Evolutionary conservation across 2,329 filamentous ascomycete genomes (phyloP), one percentile per base, ranked within the genome.

Genomic region (Graphilbum sp.): DNA sequence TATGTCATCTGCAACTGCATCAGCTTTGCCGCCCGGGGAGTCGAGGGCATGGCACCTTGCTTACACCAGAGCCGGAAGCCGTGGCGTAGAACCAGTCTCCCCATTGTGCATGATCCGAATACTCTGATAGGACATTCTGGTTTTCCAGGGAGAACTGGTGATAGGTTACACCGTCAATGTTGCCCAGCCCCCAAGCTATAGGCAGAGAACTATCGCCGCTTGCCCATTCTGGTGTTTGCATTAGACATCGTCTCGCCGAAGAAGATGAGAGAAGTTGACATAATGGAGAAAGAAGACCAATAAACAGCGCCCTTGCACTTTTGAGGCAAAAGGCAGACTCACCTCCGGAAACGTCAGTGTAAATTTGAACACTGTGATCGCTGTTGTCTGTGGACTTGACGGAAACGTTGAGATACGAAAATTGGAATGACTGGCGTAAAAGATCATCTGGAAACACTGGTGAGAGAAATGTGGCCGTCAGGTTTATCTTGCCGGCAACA

Each of bases 1-100:
- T 77, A 80, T n/a, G 69, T 73, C 18, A 75, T 66, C 58, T 76
- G 59, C 50, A 21, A 10, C 5, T n/a, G 41, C 24, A 47, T 21
- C 40, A 51, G 30, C 17, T 7, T 32, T 5, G 15, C 30, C 10
- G n/a, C n/a, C n/a, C n/a, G n/a, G n/a, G n/a, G n/a, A n/a, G n/a
- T n/a, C n/a, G n/a, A n/a, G n/a, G 30, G 16, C 13, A 32, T 32
- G 5, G 30, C 15, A 6, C 30, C 16, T 13, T 7, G 27, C 60
- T 51, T 54, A 63, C 60, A 19, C 64, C 65, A 17, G 55, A 51
- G 13, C 64, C 53, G 38, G 66, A 62, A 20, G 74, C 70, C 4
- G 72, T 85, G 12, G 79, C 75, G 54, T 86, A 85, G 55, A 82
- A 76, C 59, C 87, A 71, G 36, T 71, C 75, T 2, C 85, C 85